Evolutionary conservation across 495 filamentous ascomycete species (phyloP), one percentile per base, ranked within the genome.

Genomic region (Penicillium canariense): DNA sequence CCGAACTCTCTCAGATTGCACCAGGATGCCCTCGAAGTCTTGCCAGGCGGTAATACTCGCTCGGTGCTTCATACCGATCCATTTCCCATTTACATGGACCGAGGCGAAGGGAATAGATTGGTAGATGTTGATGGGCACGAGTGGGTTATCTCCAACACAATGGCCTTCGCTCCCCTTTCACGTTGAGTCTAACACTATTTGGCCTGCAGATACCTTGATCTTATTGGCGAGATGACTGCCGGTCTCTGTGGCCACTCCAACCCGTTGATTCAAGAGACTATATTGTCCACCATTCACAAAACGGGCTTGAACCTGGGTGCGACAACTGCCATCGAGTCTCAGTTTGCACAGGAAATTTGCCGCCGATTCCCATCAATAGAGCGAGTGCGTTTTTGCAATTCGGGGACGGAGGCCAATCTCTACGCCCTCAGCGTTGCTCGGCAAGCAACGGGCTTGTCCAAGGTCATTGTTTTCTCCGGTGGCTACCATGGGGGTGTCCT

Each of bases 31-130:
- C 10, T 27, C 14, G 12, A 15, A 14, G 15, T 36, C 32, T 38
- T 85, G 4, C 84, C 84, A 0, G 83, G 84, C 14, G 84, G 84
- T 35, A 87, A 86, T 59, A 87, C 84, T 11, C 69, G 84, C 15
- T 80, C 77, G 2, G 67, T 84, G 2, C 70, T 87, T 0, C 75
- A 84, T 63, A 73, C 72, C n/a, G 62, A 61, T 3, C 83, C 84
- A 0, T 87, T 84, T 52, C 83, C 83, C 0, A 51, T 86, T 14
- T 67, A 66, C 57, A 70, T 78, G 66, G 64, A 58, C 47, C 71
- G 49, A 22, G 78, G 73, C 25, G 55, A 68, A 52, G 75, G 52
- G 2, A 66, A 65, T 47, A 68, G 56, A 20, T 56, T 80, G 27
- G 69, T 43, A 0, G 48, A 53, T 25, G 38, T 52, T 8, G 62